phyloP scores from a whole-genome alignment of 805 yeast genomes.

The Vanderwaltozyma tropicalis region DNA sequence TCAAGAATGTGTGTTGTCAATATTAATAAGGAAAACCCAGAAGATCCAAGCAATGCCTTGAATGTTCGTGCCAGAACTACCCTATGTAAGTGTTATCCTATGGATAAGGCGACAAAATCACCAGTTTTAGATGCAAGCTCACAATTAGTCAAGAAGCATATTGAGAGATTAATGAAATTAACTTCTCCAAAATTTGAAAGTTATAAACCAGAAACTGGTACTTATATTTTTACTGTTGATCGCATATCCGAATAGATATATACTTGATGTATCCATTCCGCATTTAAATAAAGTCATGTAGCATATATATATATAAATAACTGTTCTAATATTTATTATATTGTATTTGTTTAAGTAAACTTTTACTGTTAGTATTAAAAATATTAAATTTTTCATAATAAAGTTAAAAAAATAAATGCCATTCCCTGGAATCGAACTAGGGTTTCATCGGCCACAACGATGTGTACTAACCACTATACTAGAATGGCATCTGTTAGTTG shows the following conservation, averaged over 20 bases:
- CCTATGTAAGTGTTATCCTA: constrained; percentile 71
- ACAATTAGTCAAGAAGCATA: constrained; percentile 58
- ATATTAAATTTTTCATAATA: too few species aligned
- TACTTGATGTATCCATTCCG: too few species aligned
- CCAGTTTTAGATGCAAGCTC: constrained; percentile 72
- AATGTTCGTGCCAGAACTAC: constrained; percentile 68
- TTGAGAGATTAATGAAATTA: constrained; percentile 51
- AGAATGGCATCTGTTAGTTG: constrained; percentile 22
- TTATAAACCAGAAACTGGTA: constrained; percentile 68
- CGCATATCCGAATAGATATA: constrained; percentile 10
- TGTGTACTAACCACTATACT: constrained; percentile 33
- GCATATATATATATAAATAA: too few species aligned
- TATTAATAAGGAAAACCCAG: constrained; percentile 52
- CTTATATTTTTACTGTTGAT: constrained; percentile 49
- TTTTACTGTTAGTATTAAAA: neutral
- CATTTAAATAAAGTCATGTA: too few species aligned
- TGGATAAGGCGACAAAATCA: constrained; percentile 57
- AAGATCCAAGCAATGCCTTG: constrained; percentile 69
- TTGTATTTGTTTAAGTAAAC: too few species aligned
- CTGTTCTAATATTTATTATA: too few species aligned
- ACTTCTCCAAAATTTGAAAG: constrained; percentile 51
- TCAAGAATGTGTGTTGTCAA: constrained; percentile 56
- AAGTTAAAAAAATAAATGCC: constrained; percentile 20
- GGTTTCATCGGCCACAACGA: constrained; percentile 32
- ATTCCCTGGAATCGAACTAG: constrained; percentile 31